Evolutionary conservation across 306 rosid species (phyloP).

Genomic region (Acmispon strigosus): DNA sequence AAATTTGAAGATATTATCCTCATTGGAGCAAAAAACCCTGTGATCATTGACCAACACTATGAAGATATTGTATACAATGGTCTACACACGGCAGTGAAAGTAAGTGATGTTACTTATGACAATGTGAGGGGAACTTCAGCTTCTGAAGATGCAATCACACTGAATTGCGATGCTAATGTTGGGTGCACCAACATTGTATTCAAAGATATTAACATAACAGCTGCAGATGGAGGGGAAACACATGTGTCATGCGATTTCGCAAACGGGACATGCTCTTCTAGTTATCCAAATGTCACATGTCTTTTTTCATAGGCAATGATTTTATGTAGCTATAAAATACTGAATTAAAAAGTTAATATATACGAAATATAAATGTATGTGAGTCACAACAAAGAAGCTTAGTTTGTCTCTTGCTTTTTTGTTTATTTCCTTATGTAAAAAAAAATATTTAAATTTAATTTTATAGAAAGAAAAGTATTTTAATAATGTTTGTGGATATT

Average conservation of each 20-base stretch:
- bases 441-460: too few species aligned
- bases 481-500: too few species aligned
- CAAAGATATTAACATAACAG: not conserved
- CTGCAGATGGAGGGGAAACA: not conserved
- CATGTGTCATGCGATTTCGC: slow-evolving; percentile 20
- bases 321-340: too few species aligned
- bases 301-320: not conserved
- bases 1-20: slow-evolving; percentile 32
- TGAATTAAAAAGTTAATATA: too few species aligned
- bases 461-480: too few species aligned
- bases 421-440: too few species aligned
- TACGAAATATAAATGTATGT: too few species aligned
- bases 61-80: too few species aligned
- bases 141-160: not conserved
- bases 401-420: too few species aligned
- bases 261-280: not conserved
- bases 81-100: not conserved
- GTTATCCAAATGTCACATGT: slow-evolving; percentile 25
- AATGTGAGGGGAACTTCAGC: slow-evolving; percentile 33
- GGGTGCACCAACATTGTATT: slow-evolving; percentile 25
- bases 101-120: slow-evolving; percentile 28
- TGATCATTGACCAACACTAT: slow-evolving; percentile 37
- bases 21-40: slow-evolving; percentile 12
- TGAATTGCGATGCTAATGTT: slow-evolving; percentile 6
- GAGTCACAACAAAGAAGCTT: too few species aligned